Conservation (phyloP, 768 basidiomycete genomes). For the Tulasnella sp. region DNA sequence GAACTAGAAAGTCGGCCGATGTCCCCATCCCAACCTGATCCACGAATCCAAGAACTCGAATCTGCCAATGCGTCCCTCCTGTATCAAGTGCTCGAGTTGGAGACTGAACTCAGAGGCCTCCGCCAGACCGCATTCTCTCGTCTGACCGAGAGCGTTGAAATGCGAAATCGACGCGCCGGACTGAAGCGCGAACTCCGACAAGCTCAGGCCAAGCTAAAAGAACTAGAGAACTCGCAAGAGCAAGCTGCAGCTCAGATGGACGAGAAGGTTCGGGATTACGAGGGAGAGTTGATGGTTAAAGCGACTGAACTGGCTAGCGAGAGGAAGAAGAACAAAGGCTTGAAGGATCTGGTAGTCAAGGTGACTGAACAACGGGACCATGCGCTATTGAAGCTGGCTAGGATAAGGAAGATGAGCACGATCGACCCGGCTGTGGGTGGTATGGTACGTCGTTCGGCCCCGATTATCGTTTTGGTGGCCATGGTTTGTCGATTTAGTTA, state of each 20-base stretch:
- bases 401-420: neutral
- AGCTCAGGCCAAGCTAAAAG: neutral
- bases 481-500: too few species aligned
- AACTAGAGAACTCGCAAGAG: neutral
- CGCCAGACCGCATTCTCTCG: neutral
- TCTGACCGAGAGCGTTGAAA: conserved; percentile 2
- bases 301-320: neutral
- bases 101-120: neutral
- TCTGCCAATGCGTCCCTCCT: neutral
- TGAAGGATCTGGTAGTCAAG: neutral
- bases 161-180: neutral
- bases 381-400: neutral
- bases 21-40: neutral
- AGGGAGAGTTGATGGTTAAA: neutral
- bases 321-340: neutral
- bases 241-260: neutral
- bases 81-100: neutral
- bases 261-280: neutral
- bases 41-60: conserved; percentile 2
- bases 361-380: neutral
- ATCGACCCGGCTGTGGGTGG: neutral
- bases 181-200: neutral
- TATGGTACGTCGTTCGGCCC: too few species aligned
- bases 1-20: neutral
- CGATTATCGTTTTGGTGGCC: too few species aligned